These are phyloP conservation scores for Colletotrichum sp. DNA, from an alignment of 2,329 filamentous ascomycete species.

Conservation along the genomic window DNA sequence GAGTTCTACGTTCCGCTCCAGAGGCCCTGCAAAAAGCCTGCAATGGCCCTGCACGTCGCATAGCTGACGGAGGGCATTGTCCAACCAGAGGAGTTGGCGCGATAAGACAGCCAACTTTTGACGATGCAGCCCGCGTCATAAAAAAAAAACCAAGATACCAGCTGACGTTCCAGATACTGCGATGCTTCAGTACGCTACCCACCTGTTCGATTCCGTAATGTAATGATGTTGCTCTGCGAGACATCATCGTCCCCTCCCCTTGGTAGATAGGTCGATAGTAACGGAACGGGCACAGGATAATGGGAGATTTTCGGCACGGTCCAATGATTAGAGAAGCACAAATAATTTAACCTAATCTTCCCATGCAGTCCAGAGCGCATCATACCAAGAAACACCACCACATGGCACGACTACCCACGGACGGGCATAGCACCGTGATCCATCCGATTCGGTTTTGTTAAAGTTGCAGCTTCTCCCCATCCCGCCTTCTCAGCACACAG, in stretches of 20 bases:
- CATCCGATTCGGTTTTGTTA: not conserved
- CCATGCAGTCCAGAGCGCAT: not conserved
- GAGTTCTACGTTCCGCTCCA: constrained; percentile 3
- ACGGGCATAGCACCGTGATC: not conserved
- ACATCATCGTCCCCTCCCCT: not conserved
- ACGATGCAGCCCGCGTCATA: constrained; percentile 15
- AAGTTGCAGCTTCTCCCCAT: not conserved
- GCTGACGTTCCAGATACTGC: not conserved
- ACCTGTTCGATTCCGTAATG: not conserved
- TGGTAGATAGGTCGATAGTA: not conserved
- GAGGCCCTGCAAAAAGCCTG: not conserved
- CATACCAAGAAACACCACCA: not conserved
- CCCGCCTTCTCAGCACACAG: not conserved
- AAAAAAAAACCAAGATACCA: not conserved
- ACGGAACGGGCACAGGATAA: not conserved
- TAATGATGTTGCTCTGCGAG: not conserved
- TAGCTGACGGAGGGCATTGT: not conserved
- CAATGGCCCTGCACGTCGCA: constrained; percentile 8
- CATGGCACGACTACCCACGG: not conserved
- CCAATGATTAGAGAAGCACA: not conserved
- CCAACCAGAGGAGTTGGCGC: constrained; percentile 9
- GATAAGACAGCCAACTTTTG: constrained; percentile 17
- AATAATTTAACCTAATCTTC: not conserved
- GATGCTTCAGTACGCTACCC: not conserved
- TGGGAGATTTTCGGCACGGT: not conserved